These are phyloP conservation scores for Irpex sp. DNA, from an alignment of 1,284 basidiomycete species.

Conservation along the genomic window DNA sequence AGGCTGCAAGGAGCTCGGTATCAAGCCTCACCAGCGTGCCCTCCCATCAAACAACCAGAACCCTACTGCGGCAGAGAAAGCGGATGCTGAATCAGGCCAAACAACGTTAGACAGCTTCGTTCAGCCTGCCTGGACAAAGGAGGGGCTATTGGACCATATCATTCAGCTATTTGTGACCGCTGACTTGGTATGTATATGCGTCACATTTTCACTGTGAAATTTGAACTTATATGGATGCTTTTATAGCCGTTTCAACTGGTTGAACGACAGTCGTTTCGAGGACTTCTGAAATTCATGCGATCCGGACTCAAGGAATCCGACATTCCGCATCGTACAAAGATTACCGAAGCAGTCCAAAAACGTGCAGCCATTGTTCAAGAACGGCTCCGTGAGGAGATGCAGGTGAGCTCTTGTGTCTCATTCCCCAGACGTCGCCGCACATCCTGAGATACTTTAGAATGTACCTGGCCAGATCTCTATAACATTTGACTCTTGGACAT, in stretches of 20 bases:
- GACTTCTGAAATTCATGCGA: background rate
- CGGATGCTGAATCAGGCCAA: no score
- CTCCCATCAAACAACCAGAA: no score
- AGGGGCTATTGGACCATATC: background rate
- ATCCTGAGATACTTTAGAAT: slow-evolving; percentile 6
- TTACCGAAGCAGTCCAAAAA: slow-evolving; percentile 4
- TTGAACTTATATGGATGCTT: background rate
- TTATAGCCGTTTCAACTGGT: background rate
- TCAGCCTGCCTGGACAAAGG: background rate
- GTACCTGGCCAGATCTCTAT: slow-evolving; percentile 13
- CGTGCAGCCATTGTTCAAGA: slow-evolving; percentile 1
- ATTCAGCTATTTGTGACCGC: background rate
- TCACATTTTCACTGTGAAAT: background rate
- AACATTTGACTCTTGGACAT: slow-evolving; percentile 19
- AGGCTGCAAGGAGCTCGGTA: no score
- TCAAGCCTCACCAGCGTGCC: no score
- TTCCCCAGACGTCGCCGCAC: background rate
- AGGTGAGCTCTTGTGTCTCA: background rate
- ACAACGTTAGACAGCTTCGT: no score
- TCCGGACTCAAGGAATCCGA: slow-evolving; percentile 7
- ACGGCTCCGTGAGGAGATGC: background rate
- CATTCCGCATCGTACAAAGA: slow-evolving; percentile 12
- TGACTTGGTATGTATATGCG: background rate
- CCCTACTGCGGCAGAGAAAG: no score
- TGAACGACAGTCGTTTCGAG: background rate